Percentiles rank a stretch among this genome's conserved stretches.
phyloP scores from a whole-genome alignment of 352 stramenopile genomes.

The Pythium biforme region DNA sequence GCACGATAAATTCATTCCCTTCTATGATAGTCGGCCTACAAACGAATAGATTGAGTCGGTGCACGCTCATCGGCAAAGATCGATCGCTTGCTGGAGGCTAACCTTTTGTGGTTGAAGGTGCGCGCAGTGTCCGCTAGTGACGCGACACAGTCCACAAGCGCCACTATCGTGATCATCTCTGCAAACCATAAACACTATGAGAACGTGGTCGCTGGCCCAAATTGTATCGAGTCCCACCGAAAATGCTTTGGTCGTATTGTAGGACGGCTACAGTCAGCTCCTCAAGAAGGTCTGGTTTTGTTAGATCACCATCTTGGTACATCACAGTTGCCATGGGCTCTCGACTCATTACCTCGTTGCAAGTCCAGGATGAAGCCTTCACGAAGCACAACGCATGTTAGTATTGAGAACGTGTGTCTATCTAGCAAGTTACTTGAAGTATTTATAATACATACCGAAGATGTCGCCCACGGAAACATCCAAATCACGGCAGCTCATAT shows the following conservation, averaged over 20 bases:
- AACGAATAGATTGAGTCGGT: neutral
- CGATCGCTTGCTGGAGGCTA: neutral
- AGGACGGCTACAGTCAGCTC: constrained; percentile 71
- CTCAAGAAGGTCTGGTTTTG: constrained; percentile 60
- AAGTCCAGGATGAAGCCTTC: constrained; percentile 82
- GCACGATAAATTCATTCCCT: constrained; percentile 46
- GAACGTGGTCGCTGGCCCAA: neutral
- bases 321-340: neutral
- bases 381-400: neutral
- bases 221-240: constrained; percentile 37
- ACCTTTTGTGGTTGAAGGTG: constrained; percentile 80
- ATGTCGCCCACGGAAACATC: constrained; percentile 82
- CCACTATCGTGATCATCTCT: constrained; percentile 75
- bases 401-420: neutral
- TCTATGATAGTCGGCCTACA: constrained; percentile 51
- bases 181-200: constrained; percentile 9
- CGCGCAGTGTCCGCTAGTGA: constrained; percentile 59
- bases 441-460: constrained; percentile 42
- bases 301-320: neutral
- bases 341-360: constrained; percentile 50
- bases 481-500: constrained; percentile 74
- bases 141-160: constrained; percentile 70
- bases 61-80: neutral
- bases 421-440: neutral
- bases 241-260: constrained; percentile 66